Conservation (phyloP, 1,284 basidiomycete genomes). For the Mixia osmundae region DNA sequence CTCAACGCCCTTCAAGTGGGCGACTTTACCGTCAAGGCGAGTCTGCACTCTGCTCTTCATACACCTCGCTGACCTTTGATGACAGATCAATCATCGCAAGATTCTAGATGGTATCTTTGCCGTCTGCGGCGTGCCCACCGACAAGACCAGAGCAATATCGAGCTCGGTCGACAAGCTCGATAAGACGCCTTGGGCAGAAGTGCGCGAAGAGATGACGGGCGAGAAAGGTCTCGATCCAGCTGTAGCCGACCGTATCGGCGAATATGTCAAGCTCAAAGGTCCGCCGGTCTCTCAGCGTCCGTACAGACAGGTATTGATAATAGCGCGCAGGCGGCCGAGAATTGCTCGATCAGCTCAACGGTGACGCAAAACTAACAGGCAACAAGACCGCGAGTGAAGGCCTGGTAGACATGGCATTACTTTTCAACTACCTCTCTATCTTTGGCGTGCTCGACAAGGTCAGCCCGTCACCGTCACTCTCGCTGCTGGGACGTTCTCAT, state of each 20-base stretch:
- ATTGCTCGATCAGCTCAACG: constrained; percentile 48
- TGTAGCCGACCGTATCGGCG: constrained; percentile 79
- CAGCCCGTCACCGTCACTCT: constrained; percentile 6
- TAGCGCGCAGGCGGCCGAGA: constrained; percentile 39
- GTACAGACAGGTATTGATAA: neutral
- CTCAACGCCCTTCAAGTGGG: constrained; percentile 65
- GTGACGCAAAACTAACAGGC: constrained; percentile 39
- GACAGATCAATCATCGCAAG: constrained; percentile 79
- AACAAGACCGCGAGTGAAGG: constrained; percentile 62
- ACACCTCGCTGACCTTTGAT: neutral
- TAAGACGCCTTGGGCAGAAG: constrained; percentile 84
- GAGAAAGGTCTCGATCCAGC: constrained; percentile 75
- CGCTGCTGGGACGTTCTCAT: neutral
- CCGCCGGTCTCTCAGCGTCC: constrained; percentile 6
- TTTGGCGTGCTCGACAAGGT: constrained; percentile 62
- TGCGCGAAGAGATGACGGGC: constrained; percentile 84
- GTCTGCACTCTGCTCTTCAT: constrained; percentile 8
- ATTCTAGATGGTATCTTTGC: constrained; percentile 93
- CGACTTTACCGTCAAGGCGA: constrained; percentile 78
- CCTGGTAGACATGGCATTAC: constrained; percentile 64
- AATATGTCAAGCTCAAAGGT: constrained; percentile 92
- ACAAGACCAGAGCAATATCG: constrained; percentile 83
- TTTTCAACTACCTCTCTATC: constrained; percentile 63
- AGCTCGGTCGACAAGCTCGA: constrained; percentile 97
- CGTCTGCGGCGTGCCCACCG: constrained; percentile 76